Evolutionary conservation across 768 basidiomycete genomes (phyloP).

Genomic region (Suillus lakei): DNA sequence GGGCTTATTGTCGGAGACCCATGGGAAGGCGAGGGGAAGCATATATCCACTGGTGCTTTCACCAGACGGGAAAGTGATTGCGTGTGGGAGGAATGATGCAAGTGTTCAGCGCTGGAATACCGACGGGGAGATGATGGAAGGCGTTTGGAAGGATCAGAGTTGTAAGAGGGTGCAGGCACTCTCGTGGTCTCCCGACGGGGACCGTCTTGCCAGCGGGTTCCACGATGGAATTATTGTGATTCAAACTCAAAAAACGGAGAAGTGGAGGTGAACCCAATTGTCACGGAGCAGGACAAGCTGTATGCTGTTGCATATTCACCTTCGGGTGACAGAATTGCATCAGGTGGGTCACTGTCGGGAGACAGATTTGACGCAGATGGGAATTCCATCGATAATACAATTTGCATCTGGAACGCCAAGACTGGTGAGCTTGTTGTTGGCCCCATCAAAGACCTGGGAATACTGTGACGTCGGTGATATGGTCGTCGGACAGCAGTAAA

Average conservation of each 20-base stretch:
- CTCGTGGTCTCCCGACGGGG: not conserved
- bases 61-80: not conserved
- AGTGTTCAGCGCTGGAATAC: not conserved
- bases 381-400: not conserved
- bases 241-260: not conserved
- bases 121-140: not conserved
- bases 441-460: not conserved
- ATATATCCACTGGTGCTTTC: not conserved
- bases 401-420: not conserved
- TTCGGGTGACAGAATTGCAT: not conserved
- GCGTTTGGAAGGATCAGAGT: not conserved
- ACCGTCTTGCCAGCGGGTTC: not conserved
- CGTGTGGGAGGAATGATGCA: not conserved
- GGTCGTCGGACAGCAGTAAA: not conserved
- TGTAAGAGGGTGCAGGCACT: not conserved
- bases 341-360: too few relatives aligned
- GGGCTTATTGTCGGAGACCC: not conserved
- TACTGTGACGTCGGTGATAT: not conserved
- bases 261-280: not conserved
- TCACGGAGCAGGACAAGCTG: not conserved
- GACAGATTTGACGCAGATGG: too few relatives aligned
- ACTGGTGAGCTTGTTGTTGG: not conserved
- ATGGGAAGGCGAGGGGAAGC: not conserved
- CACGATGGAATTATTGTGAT: not conserved
- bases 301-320: not conserved